Evolutionary conservation across 2,329 filamentous ascomycete genomes (phyloP), one percentile per base, ranked within the genome.

Genomic region (Colletotrichum sp.): DNA sequence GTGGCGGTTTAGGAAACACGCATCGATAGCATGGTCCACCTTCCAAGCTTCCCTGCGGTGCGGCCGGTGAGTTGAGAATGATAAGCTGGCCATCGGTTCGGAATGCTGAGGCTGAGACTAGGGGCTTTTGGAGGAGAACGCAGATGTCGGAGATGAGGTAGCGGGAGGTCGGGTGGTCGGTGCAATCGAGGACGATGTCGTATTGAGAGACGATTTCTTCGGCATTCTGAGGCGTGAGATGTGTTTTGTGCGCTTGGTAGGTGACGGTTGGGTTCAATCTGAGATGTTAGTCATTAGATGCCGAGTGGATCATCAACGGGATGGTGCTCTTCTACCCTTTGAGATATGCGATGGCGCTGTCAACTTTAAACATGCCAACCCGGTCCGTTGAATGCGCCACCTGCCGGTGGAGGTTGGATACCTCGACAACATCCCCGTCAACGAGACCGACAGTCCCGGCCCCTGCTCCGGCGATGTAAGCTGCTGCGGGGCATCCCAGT

Each of bases 121-220:
- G 90, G 0, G 95, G 93, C 81, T 95, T 97, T 4, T 89, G 86
- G 1, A 96, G 88, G 6, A 98, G 88, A 12, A 98, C 94, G 79
- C 95, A 98, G 18, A 94, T 91, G 82, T 99, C 97, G 0, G 95
- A 98, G 78, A 99, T 95, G 62, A 99, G 90, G 83, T 99, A 99
- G 59, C 97, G 94, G 0, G 95, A 95, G 2, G 95, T 94, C 0
- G 97, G 96, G 78, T 96, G 96, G 84, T 99, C 97, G 12, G 96
- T 99, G 83, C 97, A 99, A 84, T 99, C 97, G 15, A 99, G 92
- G 3, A 99, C 92, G 1, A 98, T 80, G 80, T 98, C 95, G 82
- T 98, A 99, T 6, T 87, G 80, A 0, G 88, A 85, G 72, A 98
- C 91, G 55, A 95, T 92, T 0, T 88, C 83, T 8, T 92, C 85